These are phyloP conservation scores for Botrytis fabae DNA, from an alignment of 2,329 filamentous ascomycete species.

Conservation along the genomic window DNA sequence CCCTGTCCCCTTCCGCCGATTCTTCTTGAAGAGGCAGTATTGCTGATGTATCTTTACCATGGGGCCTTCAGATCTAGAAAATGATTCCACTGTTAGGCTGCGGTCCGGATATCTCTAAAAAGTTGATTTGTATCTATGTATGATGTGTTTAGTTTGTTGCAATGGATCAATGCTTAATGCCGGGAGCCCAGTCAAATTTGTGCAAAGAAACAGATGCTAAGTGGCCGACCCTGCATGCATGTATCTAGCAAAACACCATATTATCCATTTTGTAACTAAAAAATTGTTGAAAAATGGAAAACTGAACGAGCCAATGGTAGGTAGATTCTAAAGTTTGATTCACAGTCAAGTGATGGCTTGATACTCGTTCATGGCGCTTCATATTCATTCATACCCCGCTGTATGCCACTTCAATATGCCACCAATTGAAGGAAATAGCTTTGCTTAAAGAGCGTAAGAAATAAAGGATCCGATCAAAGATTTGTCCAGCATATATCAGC, in stretches of 20 bases:
- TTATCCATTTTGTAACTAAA: not conserved
- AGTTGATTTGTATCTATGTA: no score
- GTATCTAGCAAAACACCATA: not conserved
- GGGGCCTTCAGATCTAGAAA: no score
- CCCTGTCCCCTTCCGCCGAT: no score
- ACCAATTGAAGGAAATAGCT: not conserved
- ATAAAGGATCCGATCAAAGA: not conserved
- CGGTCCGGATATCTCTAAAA: no score
- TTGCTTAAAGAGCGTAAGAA: not conserved
- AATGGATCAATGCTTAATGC: no score
- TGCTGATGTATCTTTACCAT: no score
- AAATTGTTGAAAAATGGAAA: not conserved
- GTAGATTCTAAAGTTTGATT: not conserved
- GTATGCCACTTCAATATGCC: not conserved
- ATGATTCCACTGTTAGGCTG: no score
- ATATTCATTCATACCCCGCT: not conserved
- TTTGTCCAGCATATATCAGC: not conserved
- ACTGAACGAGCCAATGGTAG: not conserved
- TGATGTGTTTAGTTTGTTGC: no score
- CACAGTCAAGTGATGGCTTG: not conserved
- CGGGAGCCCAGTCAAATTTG: no score
- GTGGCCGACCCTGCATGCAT: not conserved
- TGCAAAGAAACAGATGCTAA: no score
- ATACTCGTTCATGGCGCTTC: not conserved
- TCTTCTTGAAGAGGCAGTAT: no score